These are phyloP conservation scores for Geotrichum restrictum DNA, from an alignment of 1,139 yeast species.

Conservation along the genomic window DNA sequence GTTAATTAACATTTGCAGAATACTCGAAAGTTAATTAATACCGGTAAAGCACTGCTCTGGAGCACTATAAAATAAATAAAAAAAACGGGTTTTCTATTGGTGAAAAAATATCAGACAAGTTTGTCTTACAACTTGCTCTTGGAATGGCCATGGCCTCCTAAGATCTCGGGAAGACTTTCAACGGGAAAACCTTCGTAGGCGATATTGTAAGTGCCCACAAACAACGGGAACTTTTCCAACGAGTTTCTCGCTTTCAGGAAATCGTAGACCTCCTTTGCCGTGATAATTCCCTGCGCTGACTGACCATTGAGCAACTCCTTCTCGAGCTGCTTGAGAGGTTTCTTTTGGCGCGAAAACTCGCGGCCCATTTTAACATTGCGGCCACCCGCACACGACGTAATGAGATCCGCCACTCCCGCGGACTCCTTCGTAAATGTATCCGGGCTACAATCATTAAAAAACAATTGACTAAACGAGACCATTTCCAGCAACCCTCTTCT, in stretches of 20 bases:
- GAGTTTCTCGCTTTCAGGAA: conserved; percentile 60
- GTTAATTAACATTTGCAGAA: too few relatives aligned
- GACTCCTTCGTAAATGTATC: conserved; percentile 84
- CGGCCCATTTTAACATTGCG: conserved; percentile 87
- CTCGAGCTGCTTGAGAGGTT: conserved; percentile 75
- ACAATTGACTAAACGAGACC: conserved; percentile 73
- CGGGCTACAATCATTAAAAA: conserved; percentile 65
- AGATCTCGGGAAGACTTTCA: conserved; percentile 34
- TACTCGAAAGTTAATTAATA: too few relatives aligned
- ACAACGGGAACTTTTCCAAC: conserved; percentile 75
- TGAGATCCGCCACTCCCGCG: conserved; percentile 95
- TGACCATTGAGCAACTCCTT: conserved; percentile 82
- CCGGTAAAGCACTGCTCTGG: too few relatives aligned
- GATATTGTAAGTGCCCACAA: conserved; percentile 79
- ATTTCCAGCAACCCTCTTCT: conserved; percentile 88
- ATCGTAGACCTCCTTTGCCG: conserved; percentile 85
- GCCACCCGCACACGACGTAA: conserved; percentile 95
- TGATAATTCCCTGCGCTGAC: conserved; percentile 88
- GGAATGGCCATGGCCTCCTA: too few relatives aligned
- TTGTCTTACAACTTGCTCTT: too few relatives aligned
- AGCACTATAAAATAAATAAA: too few relatives aligned
- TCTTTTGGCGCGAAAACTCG: conserved; percentile 52
- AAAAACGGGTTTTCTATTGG: too few relatives aligned
- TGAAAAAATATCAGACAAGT: too few relatives aligned
- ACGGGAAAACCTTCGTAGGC: conserved; percentile 63